These are phyloP conservation scores for Candida schatavii DNA, from an alignment of 805 yeast species.

Conservation along the genomic window DNA sequence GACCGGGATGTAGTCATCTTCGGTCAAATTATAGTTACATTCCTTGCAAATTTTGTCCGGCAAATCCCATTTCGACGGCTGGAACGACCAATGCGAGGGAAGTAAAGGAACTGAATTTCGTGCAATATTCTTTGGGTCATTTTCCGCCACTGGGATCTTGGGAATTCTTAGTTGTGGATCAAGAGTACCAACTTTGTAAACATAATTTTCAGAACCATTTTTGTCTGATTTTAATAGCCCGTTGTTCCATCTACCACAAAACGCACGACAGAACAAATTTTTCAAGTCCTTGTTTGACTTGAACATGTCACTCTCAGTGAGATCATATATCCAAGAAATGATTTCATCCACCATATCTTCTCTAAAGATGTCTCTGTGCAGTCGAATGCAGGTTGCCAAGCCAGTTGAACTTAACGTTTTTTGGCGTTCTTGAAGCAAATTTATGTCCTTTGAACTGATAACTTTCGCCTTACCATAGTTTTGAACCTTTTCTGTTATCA, in stretches of 20 bases:
- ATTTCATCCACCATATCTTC: slow-evolving; percentile 81
- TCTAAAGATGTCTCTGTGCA: slow-evolving; percentile 66
- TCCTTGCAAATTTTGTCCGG: slow-evolving; percentile 39
- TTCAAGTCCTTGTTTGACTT: slow-evolving; percentile 47
- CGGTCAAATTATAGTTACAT: slow-evolving; percentile 44
- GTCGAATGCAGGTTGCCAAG: slow-evolving; percentile 61
- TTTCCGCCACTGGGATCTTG: slow-evolving; percentile 19
- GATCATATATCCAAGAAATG: slow-evolving; percentile 59
- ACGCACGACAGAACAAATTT: slow-evolving; percentile 52
- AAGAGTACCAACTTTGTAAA: slow-evolving; percentile 30
- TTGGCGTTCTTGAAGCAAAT: slow-evolving; percentile 51
- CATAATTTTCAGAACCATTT: slow-evolving; percentile 5
- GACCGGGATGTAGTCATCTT: slow-evolving; percentile 23
- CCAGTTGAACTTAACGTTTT: slow-evolving; percentile 60
- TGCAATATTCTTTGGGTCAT: slow-evolving; percentile 6
- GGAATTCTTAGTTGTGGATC: slow-evolving; percentile 38
- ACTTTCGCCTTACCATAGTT: slow-evolving; percentile 68
- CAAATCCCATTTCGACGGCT: slow-evolving; percentile 46
- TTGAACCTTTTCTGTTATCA: slow-evolving; percentile 68
- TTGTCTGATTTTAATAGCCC: slow-evolving; percentile 36
- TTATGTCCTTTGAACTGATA: slow-evolving; percentile 51
- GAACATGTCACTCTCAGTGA: slow-evolving; percentile 53
- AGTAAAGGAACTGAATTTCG: neutral
- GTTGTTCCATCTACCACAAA: slow-evolving; percentile 59
- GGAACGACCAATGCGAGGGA: slow-evolving; percentile 37